Base-by-base conservation (phyloP, 1,284 basidiomycete genomes). In the Volvariella volvacea region DNA sequence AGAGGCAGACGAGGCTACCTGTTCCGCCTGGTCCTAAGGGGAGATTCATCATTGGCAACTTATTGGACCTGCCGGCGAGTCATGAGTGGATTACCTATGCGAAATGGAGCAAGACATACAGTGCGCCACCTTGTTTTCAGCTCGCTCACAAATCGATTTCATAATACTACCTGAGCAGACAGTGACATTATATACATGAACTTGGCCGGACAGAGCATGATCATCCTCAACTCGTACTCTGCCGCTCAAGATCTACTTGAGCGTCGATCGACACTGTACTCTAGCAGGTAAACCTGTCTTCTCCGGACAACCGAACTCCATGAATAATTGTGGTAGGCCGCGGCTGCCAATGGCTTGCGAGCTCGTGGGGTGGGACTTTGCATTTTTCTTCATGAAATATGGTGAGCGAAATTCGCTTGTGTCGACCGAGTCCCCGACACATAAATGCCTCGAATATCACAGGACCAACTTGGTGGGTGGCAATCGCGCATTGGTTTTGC, bases 241-340 rank as follows among this genome's bases (percentile, higher is more conserved):
- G 45, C 37, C 8, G 42, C 41, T 3, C 20, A 34, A 19, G 51
- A 50, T 14, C 19, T 51, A 3, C 36, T 54, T 30, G 48, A 50
- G 9, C 47, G 43, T 36, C 43, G 48, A 4, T 48, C 48, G 0
- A 20, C 39, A 6, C 46, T 44, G 12, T 52, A 51, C 46, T 64
- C 63, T 25, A 59, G 64, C 36, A 52, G 66, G 22, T 28, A 6
- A 6, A 28, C 12, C 12, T 28, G 6, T 28, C 25, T 28, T 6
- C 25, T 12, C 6, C 6, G 25, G 25, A 6, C 6, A n/a, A n/a
- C n/a, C n/a, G 12, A 28, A 28, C 25, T 28, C 25, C 6, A 28
- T 12, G 12, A 28, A 6, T 28, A 12, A 6, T 6, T 12, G 6
- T 28, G 12, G 6, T 12, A 37, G 34, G 19, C 34, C 34, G n/a